Evolutionary conservation across 306 rosid genomes (phyloP).

Genomic region (peach (Prunus persica)): DNA sequence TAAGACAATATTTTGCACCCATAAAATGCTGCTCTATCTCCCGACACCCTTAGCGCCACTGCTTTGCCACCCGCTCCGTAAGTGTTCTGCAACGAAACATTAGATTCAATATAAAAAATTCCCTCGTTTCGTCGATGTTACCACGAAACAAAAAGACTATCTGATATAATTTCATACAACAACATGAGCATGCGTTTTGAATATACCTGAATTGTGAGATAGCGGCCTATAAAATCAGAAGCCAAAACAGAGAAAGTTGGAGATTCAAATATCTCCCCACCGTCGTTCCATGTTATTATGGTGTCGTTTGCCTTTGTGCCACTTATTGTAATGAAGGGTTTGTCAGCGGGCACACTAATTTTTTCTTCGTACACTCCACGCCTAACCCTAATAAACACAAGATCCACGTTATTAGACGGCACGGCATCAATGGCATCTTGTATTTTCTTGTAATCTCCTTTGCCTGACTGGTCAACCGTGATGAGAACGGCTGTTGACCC

Average conservation of each 20-base stretch:
- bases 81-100: slow-evolving; percentile 26
- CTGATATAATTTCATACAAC: not conserved
- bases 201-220: slow-evolving; percentile 51
- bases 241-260: slow-evolving; percentile 44
- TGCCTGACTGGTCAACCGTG: slow-evolving; percentile 46
- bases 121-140: too few relatives aligned
- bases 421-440: slow-evolving; percentile 53
- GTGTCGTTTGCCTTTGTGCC: slow-evolving; percentile 33
- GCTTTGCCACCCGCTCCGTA: slow-evolving; percentile 38
- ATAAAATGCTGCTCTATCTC: slow-evolving; percentile 40
- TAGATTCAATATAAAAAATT: not conserved
- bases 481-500: slow-evolving; percentile 30
- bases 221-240: slow-evolving; percentile 45
- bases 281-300: slow-evolving; percentile 43
- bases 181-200: not conserved
- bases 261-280: slow-evolving; percentile 32
- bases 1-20: slow-evolving; percentile 44
- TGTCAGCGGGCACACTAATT: slow-evolving; percentile 37
- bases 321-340: slow-evolving; percentile 50
- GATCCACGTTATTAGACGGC: slow-evolving; percentile 38
- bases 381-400: slow-evolving; percentile 35
- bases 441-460: slow-evolving; percentile 38
- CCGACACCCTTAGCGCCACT: slow-evolving; percentile 50
- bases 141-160: too few relatives aligned
- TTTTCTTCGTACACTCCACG: slow-evolving; percentile 46